A percentile compares a stretch with the other conserved stretches of the same genome.
These are phyloP conservation scores for Xylariomycetidae sp. DNA, from an alignment of 2,329 filamentous ascomycete genomes.

Conservation along the genomic window DNA sequence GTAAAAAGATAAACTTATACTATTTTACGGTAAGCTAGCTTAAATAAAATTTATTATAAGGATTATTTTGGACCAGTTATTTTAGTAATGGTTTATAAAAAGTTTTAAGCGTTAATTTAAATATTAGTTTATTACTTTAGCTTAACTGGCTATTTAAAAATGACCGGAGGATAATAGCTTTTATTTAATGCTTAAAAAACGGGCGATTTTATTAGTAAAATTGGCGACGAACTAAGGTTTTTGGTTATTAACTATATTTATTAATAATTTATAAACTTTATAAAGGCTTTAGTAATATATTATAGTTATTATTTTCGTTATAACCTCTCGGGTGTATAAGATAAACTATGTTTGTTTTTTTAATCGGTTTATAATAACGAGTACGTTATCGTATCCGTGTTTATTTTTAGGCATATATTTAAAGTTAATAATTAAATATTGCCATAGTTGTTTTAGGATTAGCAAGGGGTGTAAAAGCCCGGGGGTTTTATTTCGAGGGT, in stretches of 20 bases:
- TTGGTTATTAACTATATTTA: slow-evolving; percentile 2
- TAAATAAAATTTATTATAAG: background rate
- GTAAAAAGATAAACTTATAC: slow-evolving; percentile 1
- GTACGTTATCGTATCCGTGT: slow-evolving; percentile 1
- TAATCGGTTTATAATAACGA: slow-evolving; percentile 1
- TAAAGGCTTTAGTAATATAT: slow-evolving; percentile 1
- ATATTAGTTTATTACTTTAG: no score
- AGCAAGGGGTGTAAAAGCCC: background rate
- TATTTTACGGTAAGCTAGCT: background rate
- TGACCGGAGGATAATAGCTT: background rate
- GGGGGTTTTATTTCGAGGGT: background rate
- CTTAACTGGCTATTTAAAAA: background rate
- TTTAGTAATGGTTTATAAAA: slow-evolving; percentile 2
- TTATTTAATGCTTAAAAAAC: background rate
- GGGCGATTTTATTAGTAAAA: slow-evolving; percentile 4
- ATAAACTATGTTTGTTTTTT: slow-evolving; percentile 1
- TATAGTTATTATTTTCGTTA: background rate
- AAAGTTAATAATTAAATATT: slow-evolving; percentile 2
- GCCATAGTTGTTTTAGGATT: background rate
- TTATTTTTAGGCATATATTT: slow-evolving; percentile 1
- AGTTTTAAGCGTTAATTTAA: slow-evolving; percentile 1
- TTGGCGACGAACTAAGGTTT: no score
- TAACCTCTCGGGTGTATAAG: background rate
- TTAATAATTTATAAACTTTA: background rate
- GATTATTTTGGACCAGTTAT: background rate